Conservation (phyloP, 225 moss, liverwort and hornwort species). For the Pleurozium schreberi region DNA sequence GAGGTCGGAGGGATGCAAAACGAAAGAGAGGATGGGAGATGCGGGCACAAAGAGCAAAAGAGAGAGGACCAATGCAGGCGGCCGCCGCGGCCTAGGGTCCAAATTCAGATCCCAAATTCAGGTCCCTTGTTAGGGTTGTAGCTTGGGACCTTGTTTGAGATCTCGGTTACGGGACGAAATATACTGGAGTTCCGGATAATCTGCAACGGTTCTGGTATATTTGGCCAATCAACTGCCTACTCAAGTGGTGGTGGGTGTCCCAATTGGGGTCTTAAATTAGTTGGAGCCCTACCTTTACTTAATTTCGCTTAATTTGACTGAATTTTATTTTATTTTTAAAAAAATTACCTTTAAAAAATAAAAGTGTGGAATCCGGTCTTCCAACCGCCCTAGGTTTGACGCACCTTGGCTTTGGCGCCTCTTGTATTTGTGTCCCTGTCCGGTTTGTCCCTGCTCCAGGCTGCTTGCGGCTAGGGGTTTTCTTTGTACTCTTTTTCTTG, state of each 20-base stretch:
- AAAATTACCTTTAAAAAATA: too few relatives aligned
- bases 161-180: neutral
- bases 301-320: too few relatives aligned
- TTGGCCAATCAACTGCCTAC: too few relatives aligned
- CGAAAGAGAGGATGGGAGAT: neutral
- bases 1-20: neutral
- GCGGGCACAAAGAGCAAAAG: neutral
- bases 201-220: neutral
- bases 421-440: too few relatives aligned
- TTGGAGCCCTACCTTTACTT: neutral
- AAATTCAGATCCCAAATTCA: conserved; percentile 20
- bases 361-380: too few relatives aligned
- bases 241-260: neutral
- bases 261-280: too few relatives aligned
- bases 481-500: too few relatives aligned
- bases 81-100: conserved; percentile 28
- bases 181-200: neutral
- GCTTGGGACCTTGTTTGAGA: neutral
- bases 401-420: too few relatives aligned
- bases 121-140: conserved; percentile 12
- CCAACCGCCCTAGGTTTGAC: too few relatives aligned
- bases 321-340: too few relatives aligned
- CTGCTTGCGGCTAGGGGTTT: too few relatives aligned
- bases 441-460: too few relatives aligned
- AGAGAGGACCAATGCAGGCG: neutral